These are phyloP conservation scores for Paraleonurus japonicus DNA, from an alignment of 257 asterid species.

Conservation along the genomic window DNA sequence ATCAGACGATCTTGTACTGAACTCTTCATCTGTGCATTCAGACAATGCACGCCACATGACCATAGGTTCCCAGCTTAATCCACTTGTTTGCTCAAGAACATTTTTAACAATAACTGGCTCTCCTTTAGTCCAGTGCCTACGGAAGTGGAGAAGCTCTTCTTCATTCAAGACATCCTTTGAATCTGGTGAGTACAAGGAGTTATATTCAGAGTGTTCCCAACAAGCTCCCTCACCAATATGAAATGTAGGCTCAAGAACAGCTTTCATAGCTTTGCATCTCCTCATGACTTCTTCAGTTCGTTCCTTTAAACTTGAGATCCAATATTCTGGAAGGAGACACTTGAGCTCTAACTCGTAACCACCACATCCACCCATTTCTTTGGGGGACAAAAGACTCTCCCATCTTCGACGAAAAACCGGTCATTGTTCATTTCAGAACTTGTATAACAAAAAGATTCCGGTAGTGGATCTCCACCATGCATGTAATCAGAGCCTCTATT, in stretches of 20 bases:
- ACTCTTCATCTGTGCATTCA: constrained; percentile 41
- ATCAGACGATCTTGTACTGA: constrained; percentile 49
- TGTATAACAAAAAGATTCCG: constrained; percentile 32
- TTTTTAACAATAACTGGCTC: constrained; percentile 80
- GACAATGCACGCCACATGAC: constrained; percentile 95
- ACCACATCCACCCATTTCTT: constrained; percentile 84
- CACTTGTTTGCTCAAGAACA: constrained; percentile 67
- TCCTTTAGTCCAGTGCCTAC: constrained; percentile 84
- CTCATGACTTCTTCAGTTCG: constrained; percentile 44
- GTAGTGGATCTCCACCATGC: constrained; percentile 77
- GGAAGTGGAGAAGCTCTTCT: constrained; percentile 56
- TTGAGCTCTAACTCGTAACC: constrained; percentile 64
- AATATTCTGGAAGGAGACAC: constrained; percentile 64
- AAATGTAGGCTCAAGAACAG: constrained; percentile 23
- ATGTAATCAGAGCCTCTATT: constrained; percentile 64
- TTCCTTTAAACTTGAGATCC: constrained; percentile 56
- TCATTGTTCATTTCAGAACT: constrained; percentile 31
- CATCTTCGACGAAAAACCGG: constrained; percentile 42
- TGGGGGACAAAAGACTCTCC: constrained; percentile 61
- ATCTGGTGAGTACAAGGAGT: constrained; percentile 61
- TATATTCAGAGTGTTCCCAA: constrained; percentile 48
- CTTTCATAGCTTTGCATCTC: constrained; percentile 17
- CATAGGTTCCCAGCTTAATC: constrained; percentile 96
- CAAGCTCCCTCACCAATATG: constrained; percentile 40
- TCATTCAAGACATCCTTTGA: constrained; percentile 45